Percentiles rank a stretch among this genome's conserved stretches.
Evolutionary conservation across 192 early-diverging fungal species (phyloP).

Genomic region (Linnemannia hyalina): DNA sequence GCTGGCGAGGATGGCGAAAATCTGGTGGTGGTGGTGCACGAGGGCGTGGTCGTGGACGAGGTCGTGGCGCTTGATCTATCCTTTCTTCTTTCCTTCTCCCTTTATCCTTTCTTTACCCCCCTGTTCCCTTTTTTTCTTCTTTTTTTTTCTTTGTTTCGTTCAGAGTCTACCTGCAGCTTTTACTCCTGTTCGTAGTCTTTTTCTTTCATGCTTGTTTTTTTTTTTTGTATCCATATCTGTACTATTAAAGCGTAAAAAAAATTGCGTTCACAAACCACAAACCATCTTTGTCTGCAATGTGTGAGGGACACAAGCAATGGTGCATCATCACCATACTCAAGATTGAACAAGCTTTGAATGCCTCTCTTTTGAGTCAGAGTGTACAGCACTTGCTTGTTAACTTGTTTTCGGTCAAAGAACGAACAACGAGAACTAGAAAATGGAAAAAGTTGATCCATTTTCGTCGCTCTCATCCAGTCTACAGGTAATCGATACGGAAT

Average conservation of each 20-base stretch:
- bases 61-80: conserved; percentile 12
- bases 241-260: neutral
- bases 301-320: neutral
- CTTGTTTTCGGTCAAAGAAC: neutral
- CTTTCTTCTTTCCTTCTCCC: neutral
- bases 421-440: neutral
- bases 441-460: neutral
- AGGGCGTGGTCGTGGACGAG: conserved; percentile 13
- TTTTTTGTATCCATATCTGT: neutral
- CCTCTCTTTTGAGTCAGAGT: neutral
- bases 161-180: neutral
- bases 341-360: neutral
- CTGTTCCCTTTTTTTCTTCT: neutral
- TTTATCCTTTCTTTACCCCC: neutral
- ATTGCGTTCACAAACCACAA: neutral
- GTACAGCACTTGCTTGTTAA: no score
- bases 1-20: neutral
- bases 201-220: neutral
- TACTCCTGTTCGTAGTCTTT: neutral
- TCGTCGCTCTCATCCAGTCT: neutral
- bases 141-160: neutral
- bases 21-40: conserved; percentile 1
- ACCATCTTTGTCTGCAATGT: neutral
- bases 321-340: neutral
- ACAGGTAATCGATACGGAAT: no score